A percentile compares a stretch with the other conserved stretches of the same genome.
Evolutionary conservation across 208 protist species (phyloP).

Genomic region (Crithidia bombi): DNA sequence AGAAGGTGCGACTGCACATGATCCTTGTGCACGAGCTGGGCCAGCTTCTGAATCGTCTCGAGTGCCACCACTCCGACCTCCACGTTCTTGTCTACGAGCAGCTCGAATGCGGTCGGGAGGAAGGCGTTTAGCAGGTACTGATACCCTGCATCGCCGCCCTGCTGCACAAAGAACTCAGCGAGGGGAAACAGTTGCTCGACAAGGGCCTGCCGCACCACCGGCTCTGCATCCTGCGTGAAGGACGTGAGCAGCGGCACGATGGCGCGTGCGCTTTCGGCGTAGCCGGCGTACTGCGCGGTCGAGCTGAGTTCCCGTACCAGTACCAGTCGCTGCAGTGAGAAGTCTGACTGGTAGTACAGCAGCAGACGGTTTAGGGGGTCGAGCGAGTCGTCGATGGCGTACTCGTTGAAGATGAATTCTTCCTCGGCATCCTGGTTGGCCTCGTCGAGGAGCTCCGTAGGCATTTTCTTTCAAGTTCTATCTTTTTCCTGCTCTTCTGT

Average conservation of each 20-base stretch:
- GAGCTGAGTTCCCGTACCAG: conserved; percentile 87
- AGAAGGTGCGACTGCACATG: conserved; percentile 90
- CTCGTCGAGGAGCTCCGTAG: conserved; percentile 58
- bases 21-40: conserved; percentile 77
- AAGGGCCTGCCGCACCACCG: conserved; percentile 90
- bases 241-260: conserved; percentile 88
- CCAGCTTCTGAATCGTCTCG: conserved; percentile 83
- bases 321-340: conserved; percentile 90
- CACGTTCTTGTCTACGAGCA: conserved; percentile 95
- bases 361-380: conserved; percentile 85
- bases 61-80: conserved; percentile 90
- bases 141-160: conserved; percentile 84
- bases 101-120: conserved; percentile 92
- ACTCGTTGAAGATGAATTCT: conserved; percentile 94
- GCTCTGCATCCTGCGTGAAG: conserved; percentile 91
- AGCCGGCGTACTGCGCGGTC: conserved; percentile 84
- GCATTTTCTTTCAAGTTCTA: conserved; percentile 27
- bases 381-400: conserved; percentile 93
- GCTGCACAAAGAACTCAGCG: conserved; percentile 74
- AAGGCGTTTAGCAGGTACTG: conserved; percentile 83
- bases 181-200: conserved; percentile 90
- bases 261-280: conserved; percentile 68
- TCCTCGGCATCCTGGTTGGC: conserved; percentile 67
- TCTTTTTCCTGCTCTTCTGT: neutral
- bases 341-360: conserved; percentile 90